Base-by-base conservation (phyloP, 1,284 basidiomycete genomes). In the Fomes fomentarius region DNA sequence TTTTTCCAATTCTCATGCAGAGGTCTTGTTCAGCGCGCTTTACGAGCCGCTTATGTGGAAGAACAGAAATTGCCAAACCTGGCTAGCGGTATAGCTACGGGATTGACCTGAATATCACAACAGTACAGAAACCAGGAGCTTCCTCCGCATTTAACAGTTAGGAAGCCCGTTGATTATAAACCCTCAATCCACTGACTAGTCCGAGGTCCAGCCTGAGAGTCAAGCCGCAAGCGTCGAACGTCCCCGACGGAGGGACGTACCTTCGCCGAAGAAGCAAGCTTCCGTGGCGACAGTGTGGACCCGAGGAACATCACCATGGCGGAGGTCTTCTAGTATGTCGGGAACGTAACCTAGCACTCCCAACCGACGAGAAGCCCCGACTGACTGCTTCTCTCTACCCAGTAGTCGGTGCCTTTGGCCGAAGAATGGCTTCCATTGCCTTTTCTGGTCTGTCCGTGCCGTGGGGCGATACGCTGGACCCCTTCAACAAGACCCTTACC, bases 201-300 rank as follows among this genome's bases (percentile, higher is more conserved):
- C n/a, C n/a, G n/a, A n/a, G n/a, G n/a, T n/a, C n/a, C n/a, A n/a
- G 46, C 19, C 38, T 25, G 12, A 34, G 30, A 31, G 30, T 31
- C 12, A 33, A 33, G 31, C n/a, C n/a, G n/a, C n/a, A 33, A 33
- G n/a, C 31, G 31, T n/a, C 31, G n/a, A 10, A 33, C 31, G n/a
- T n/a, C 31, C 9, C 47, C 47, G 8, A 50, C 39, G 31, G 22
- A 28, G 19, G 40, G 28, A 5, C 24, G 11, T 3, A 25, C 40
- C 14, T 52, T 52, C 30, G 21, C 39, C 3, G 25, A 9, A 14
- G 21, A 15, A 14, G 60, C 57, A 8, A 58, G 60, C 17, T 10
- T 34, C 12, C 62, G 62, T 35, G 28, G 53, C 7, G 62, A 63
- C 47, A 58, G 57, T 31, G 50, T 62, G 11, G 60, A 63, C 45